These are phyloP conservation scores for Nematocida sp. DNA, from an alignment of 371 early-diverging fungal species.

Conservation along the genomic window DNA sequence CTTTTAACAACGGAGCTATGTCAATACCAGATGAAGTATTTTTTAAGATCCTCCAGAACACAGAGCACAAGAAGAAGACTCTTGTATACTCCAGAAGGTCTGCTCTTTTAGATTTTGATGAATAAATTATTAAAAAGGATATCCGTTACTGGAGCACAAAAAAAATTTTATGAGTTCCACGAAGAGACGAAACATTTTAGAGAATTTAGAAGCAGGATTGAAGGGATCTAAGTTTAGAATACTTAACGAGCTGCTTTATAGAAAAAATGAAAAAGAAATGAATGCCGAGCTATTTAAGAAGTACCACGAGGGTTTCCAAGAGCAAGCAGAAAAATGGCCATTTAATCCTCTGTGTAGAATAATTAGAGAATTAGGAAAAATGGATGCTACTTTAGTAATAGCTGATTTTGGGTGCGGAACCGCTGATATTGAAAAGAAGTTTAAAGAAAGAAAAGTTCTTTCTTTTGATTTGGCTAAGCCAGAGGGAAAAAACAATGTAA, in stretches of 20 bases:
- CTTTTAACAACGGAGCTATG: background rate
- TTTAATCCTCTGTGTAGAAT: slow-evolving; percentile 84
- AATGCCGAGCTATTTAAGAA: slow-evolving; percentile 61
- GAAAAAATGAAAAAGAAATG: slow-evolving; percentile 56
- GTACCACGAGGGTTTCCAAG: slow-evolving; percentile 89
- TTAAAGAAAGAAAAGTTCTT: slow-evolving; percentile 68
- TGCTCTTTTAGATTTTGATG: slow-evolving; percentile 16
- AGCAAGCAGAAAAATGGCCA: slow-evolving; percentile 89
- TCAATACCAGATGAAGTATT: slow-evolving; percentile 14
- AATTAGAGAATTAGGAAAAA: slow-evolving; percentile 69
- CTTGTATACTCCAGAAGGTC: slow-evolving; percentile 30
- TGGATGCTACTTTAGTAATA: slow-evolving; percentile 61
- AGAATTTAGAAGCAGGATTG: slow-evolving; percentile 59
- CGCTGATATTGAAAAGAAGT: slow-evolving; percentile 75
- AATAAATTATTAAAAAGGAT: background rate
- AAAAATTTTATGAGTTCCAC: slow-evolving; percentile 40
- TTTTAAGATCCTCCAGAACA: slow-evolving; percentile 18
- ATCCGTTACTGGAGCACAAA: background rate
- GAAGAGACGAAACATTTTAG: slow-evolving; percentile 21
- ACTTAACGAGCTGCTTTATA: slow-evolving; percentile 66
- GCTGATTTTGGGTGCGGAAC: slow-evolving; percentile 98
- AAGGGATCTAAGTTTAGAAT: slow-evolving; percentile 66
- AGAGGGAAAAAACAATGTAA: slow-evolving; percentile 71
- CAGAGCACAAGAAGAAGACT: slow-evolving; percentile 36
- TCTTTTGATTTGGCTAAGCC: slow-evolving; percentile 85